Base-by-base conservation (phyloP, 1,284 basidiomycete genomes). In the Xerocomus nothofagi region DNA sequence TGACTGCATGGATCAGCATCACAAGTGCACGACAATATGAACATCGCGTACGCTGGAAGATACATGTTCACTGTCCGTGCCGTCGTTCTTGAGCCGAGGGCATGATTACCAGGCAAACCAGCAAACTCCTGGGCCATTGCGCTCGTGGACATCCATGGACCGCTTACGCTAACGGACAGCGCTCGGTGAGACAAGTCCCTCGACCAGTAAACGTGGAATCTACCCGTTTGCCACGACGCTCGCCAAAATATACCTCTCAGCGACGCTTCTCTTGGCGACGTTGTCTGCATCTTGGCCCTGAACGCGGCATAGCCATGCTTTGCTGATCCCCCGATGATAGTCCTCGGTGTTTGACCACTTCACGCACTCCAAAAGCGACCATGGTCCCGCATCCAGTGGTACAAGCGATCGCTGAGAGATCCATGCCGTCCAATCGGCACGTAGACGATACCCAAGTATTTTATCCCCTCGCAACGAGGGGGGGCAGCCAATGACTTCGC, bases 301-400 rank as follows among this genome's bases (percentile, higher is more conserved):
- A 10, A 76, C 68, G 39, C 75, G 73, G 44, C 60, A 66, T 26
- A 84, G 59, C 86, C 86, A 89, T 11, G 76, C 61, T 54, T 73
- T 80, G 57, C 86, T 86, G 33, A 88, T 79, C 0, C 86, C 87
- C 14, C 63, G 66, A n/a, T 76, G 64, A 56, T 84, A 89, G 53
- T 89, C 87, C 64, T 86, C 86, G 18, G 75, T 72, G 59, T 87
- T 82, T 4, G 79, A 72, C 82, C 84, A 87, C 39, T 72, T 74
- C 32, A 84, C 60, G 39, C 61, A 62, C 10, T 72, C 67, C 1
- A 80, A 62, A 3, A 66, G 50, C 29, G 48, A 50, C 20, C 27
- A 20, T n/a, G 24, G 33, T 38, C 27, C 36, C 6, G 29, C 5
- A 26, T 44, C 32, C 50, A 46, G 15, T 41, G 54, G n/a, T 8